phyloP scores from a whole-genome alignment of 768 basidiomycete genomes.

The Naganishia onofrii region DNA sequence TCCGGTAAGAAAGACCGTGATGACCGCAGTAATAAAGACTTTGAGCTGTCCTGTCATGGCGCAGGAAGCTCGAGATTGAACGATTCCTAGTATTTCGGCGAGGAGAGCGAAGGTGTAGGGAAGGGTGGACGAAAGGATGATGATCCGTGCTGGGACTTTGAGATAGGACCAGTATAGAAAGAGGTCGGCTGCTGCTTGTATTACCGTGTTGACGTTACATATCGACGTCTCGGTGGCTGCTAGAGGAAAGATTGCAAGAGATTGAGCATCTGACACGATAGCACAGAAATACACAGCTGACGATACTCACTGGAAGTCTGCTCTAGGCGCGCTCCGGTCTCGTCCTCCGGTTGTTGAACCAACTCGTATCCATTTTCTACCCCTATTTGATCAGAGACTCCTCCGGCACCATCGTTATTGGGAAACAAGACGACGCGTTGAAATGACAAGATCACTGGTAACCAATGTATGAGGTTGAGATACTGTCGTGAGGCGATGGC shows the following conservation, averaged over 20 bases:
- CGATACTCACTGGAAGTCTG: not conserved
- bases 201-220: not conserved
- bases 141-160: slow-evolving; percentile 3
- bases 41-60: not conserved
- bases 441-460: not conserved
- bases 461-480: slow-evolving; percentile 9
- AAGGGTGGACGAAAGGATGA: not conserved
- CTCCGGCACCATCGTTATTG: not conserved
- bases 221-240: not conserved
- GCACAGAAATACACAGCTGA: not conserved
- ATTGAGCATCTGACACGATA: not conserved
- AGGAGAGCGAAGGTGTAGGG: not conserved
- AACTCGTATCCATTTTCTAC: not conserved
- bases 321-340: not conserved
- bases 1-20: slow-evolving; percentile 1
- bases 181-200: not conserved
- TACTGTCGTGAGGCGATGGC: slow-evolving; percentile 2
- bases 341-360: not conserved
- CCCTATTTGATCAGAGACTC: not conserved
- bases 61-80: not conserved
- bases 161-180: slow-evolving; percentile 8
- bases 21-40: no score
- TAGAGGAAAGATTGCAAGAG: not conserved
- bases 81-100: not conserved
- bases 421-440: not conserved